These are phyloP conservation scores for Aureobasidium subglaciale DNA, from an alignment of 2,329 filamentous ascomycete genomes.

Conservation along the genomic window DNA sequence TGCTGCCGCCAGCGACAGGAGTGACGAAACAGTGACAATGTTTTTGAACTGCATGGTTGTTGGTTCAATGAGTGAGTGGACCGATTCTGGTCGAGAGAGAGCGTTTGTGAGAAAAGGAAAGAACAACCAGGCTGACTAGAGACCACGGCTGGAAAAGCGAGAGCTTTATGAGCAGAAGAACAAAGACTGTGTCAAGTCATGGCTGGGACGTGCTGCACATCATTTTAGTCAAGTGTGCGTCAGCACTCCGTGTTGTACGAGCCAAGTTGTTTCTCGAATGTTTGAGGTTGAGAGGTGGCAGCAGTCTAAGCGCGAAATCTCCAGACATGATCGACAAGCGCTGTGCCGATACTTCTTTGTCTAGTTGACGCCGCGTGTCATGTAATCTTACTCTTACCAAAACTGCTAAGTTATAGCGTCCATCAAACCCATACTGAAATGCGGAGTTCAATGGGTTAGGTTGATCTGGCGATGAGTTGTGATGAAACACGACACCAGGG, in stretches of 20 bases:
- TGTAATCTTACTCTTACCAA: not conserved
- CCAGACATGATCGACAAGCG: not conserved
- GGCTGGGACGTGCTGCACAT: not conserved
- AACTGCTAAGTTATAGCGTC: not conserved
- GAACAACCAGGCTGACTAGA: slow-evolving; percentile 2
- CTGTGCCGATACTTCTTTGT: not conserved
- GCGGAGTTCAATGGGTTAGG: too few relatives aligned
- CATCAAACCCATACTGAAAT: too few relatives aligned
- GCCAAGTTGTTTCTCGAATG: slow-evolving; percentile 10
- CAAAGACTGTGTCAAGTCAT: not conserved
- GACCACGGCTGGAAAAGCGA: not conserved
- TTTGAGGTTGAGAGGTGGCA: slow-evolving; percentile 7
- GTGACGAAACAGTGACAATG: not conserved
- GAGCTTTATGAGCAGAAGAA: not conserved
- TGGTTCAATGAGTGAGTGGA: not conserved
- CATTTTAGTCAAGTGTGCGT: not conserved
- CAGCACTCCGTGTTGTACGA: not conserved
- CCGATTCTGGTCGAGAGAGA: not conserved
- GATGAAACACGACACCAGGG: too few relatives aligned
- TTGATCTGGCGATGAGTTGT: too few relatives aligned
- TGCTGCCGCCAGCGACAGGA: slow-evolving; percentile 9
- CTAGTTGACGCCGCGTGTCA: not conserved
- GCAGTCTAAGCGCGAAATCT: not conserved
- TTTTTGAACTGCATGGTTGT: slow-evolving; percentile 5
- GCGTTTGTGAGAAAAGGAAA: not conserved